Base-by-base conservation (phyloP, 2,329 filamentous ascomycete genomes). In the Kalaharituber pfeilii region DNA sequence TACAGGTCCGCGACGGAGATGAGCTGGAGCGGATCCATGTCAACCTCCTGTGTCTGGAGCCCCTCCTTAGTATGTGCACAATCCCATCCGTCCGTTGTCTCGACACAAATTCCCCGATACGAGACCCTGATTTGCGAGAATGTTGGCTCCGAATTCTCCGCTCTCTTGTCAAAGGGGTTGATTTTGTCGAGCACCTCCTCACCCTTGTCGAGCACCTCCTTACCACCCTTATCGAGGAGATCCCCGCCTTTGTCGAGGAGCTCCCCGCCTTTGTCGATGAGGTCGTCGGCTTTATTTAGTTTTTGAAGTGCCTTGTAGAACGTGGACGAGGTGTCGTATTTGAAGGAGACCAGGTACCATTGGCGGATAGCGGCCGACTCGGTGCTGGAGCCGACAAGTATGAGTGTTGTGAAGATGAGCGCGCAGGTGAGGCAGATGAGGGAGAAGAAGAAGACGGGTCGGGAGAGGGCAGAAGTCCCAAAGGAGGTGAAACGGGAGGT, bases 91-190 rank as follows among this genome's bases (percentile, higher is more conserved):
- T 52, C 18, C 28, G 56, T 50, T 51, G 57, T 49, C 36, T 64
- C 60, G 55, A 64, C 57, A 50, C 62, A 64, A 33, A 64, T 55
- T n/a, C 62, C 62, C 6, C 60, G 58, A 57, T 64, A 64, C 24
- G 57, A 53, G 15, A 64, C 58, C 26, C 62, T 61, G 28, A 62
- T 59, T 52, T 59, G 58, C 24, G 52, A 47, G 49, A 62, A 56
- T 1, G 56, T 58, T 9, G 53, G 56, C 5, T 58, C 54, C 8
- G 55, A 50, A 25, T 54, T 28, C 3, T 30, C 47, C 25, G 49
- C 45, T 6, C 57, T 20, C 0, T 36, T 50, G 20, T 28, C 44
- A 13, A 59, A 24, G 9, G 20, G 25, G n/a, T 51, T 54, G 1
- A 54, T 1, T 47, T 47, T 47, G 18, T 47, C 24, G 42, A 47